Conservation (phyloP, 768 basidiomycete species). For the Hemileccinum rubropunctum region DNA sequence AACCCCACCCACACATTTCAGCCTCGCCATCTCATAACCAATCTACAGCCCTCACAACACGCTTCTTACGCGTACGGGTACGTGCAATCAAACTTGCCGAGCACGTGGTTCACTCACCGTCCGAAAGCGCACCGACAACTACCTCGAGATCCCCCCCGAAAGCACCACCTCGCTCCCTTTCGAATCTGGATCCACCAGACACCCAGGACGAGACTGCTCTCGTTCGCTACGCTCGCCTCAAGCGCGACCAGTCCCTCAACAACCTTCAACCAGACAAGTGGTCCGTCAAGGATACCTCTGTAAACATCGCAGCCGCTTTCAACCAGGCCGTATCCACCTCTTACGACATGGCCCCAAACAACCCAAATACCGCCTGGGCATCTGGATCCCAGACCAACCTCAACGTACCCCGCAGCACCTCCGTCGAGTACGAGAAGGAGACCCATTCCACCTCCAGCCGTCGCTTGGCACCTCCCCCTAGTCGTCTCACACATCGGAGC, state of each 20-base stretch:
- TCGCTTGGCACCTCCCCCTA: slow-evolving; percentile 63
- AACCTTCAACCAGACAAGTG: slow-evolving; percentile 60
- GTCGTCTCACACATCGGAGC: slow-evolving; percentile 36
- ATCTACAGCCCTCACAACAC: slow-evolving; percentile 37
- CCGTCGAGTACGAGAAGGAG: slow-evolving; percentile 76
- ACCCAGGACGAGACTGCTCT: slow-evolving; percentile 45
- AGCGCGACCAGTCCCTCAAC: slow-evolving; percentile 38
- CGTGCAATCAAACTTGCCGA: slow-evolving; percentile 19
- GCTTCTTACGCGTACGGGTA: slow-evolving; percentile 74
- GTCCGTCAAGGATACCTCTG: slow-evolving; percentile 79
- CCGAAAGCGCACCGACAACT: slow-evolving; percentile 51
- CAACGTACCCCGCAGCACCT: slow-evolving; percentile 66
- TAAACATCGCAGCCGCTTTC: slow-evolving; percentile 83
- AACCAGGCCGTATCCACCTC: slow-evolving; percentile 54
- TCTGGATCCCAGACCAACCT: slow-evolving; percentile 50
- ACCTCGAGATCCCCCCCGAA: slow-evolving; percentile 61
- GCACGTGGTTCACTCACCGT: slow-evolving; percentile 17
- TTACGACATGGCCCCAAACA: slow-evolving; percentile 42
- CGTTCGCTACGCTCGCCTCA: slow-evolving; percentile 46
- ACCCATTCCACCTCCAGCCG: slow-evolving; percentile 52
- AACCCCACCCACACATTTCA: slow-evolving; percentile 28
- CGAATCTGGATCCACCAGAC: slow-evolving; percentile 41
- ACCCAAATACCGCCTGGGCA: slow-evolving; percentile 66
- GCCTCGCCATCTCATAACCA: slow-evolving; percentile 22
- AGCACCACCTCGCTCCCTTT: slow-evolving; percentile 30